Conservation (phyloP, 306 rosid genomes). For the Lathyrus oleraceus region DNA sequence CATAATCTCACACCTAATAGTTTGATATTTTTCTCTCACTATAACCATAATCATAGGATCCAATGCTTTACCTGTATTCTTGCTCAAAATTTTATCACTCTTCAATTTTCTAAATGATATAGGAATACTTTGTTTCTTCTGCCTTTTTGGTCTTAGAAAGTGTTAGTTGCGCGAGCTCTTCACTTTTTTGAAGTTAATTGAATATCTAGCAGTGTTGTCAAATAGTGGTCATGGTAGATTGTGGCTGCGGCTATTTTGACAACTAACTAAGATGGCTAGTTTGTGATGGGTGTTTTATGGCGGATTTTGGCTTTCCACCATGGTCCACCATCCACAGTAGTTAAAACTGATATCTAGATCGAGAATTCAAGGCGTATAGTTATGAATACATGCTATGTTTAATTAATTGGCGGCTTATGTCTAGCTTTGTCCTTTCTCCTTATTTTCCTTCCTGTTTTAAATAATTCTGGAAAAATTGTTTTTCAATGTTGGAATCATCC, state of each 20-base stretch:
- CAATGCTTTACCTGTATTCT: conserved; percentile 1
- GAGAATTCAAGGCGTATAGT: background rate
- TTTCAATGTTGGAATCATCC: conserved; percentile 26
- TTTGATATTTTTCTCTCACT: conserved; percentile 1
- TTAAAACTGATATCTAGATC: conserved; percentile 12
- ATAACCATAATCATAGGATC: conserved; percentile 7
- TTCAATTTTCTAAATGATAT: background rate
- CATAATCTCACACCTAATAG: conserved; percentile 8
- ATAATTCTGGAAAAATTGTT: background rate
- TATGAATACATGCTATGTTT: conserved; percentile 2
- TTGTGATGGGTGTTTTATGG: background rate
- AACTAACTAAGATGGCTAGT: background rate
- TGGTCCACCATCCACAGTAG: background rate
- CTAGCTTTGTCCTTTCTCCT: conserved; percentile 11
- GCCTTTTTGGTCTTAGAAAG: background rate
- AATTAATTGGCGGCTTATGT: background rate
- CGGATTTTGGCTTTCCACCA: background rate
- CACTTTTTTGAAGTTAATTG: conserved; percentile 12
- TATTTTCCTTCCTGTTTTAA: conserved; percentile 2
- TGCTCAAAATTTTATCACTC: background rate
- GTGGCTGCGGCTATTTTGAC: background rate
- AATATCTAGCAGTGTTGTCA: conserved; percentile 14
- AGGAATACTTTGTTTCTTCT: background rate
- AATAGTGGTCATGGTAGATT: background rate
- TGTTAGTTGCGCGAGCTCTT: conserved; percentile 2